Conservation (phyloP, 2,329 filamentous ascomycete genomes). For the Corynespora cassiicola region DNA sequence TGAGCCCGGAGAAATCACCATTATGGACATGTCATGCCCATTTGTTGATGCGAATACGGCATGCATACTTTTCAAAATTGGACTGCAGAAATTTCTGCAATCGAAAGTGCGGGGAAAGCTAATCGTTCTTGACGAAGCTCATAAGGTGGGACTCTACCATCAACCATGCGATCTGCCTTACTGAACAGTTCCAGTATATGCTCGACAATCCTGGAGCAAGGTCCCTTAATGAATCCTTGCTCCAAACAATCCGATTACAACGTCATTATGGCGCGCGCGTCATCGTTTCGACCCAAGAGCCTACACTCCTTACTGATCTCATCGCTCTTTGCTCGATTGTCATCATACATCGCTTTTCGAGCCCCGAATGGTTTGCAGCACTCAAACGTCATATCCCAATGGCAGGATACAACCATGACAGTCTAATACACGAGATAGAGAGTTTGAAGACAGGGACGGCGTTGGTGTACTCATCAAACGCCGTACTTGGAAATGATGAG, state of each 20-base stretch:
- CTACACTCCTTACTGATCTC: slow-evolving; percentile 71
- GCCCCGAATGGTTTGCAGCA: slow-evolving; percentile 66
- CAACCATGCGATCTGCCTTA: slow-evolving; percentile 3
- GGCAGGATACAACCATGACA: slow-evolving; percentile 17
- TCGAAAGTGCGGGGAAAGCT: slow-evolving; percentile 56
- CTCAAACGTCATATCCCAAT: slow-evolving; percentile 51
- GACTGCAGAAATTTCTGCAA: slow-evolving; percentile 71
- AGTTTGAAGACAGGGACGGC: slow-evolving; percentile 56
- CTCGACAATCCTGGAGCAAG: slow-evolving; percentile 60
- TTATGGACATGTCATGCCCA: slow-evolving; percentile 76
- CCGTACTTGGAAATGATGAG: slow-evolving; percentile 41
- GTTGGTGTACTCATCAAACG: slow-evolving; percentile 56
- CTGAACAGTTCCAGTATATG: slow-evolving; percentile 62
- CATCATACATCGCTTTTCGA: slow-evolving; percentile 74
- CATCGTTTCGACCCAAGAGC: slow-evolving; percentile 79
- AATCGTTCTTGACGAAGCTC: slow-evolving; percentile 77
- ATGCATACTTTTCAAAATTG: slow-evolving; percentile 76
- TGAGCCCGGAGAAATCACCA: slow-evolving; percentile 62
- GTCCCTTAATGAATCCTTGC: slow-evolving; percentile 66
- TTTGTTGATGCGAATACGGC: slow-evolving; percentile 71
- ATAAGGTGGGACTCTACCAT: slow-evolving; percentile 61
- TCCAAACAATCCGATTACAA: slow-evolving; percentile 71
- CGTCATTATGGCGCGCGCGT: slow-evolving; percentile 72
- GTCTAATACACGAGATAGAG: slow-evolving; percentile 56
- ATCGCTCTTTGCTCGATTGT: slow-evolving; percentile 76